Conservation (phyloP, 2,329 filamentous ascomycete species). For the Diaporthe citri region DNA sequence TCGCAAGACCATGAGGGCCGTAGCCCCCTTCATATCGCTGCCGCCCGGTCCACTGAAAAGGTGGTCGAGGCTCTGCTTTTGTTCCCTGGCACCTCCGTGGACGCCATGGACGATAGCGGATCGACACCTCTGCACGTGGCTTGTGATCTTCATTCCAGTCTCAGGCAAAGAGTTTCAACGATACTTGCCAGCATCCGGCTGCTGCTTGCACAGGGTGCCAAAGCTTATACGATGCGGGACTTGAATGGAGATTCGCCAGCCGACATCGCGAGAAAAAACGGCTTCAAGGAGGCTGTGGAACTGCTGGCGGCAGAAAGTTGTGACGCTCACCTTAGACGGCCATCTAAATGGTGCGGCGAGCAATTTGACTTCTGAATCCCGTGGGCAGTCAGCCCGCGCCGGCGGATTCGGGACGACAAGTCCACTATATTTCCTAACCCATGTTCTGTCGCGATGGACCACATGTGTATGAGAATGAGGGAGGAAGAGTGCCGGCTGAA, state of each 20-base stretch:
- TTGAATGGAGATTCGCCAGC: neutral
- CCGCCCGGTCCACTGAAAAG: neutral
- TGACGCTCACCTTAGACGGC: neutral
- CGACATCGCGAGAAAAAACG: neutral
- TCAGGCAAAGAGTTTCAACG: neutral
- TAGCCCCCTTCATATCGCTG: neutral
- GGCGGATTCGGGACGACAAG: no score
- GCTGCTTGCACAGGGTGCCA: neutral
- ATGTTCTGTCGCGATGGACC: no score
- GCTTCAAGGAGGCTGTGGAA: neutral
- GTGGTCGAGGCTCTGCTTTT: neutral
- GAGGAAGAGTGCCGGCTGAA: neutral
- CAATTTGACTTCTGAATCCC: no score
- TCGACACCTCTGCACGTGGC: neutral
- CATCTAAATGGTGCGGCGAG: no score
- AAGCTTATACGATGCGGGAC: neutral
- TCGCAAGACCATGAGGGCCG: neutral
- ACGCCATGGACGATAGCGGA: neutral
- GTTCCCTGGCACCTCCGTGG: neutral
- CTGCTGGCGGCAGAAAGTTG: neutral
- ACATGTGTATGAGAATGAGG: no score
- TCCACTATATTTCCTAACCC: no score
- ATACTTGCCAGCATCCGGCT: neutral
- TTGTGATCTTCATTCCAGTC: neutral
- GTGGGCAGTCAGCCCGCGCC: no score